phyloP scores from a whole-genome alignment of 148 eudicot genomes.

The Limonium bicolor region DNA sequence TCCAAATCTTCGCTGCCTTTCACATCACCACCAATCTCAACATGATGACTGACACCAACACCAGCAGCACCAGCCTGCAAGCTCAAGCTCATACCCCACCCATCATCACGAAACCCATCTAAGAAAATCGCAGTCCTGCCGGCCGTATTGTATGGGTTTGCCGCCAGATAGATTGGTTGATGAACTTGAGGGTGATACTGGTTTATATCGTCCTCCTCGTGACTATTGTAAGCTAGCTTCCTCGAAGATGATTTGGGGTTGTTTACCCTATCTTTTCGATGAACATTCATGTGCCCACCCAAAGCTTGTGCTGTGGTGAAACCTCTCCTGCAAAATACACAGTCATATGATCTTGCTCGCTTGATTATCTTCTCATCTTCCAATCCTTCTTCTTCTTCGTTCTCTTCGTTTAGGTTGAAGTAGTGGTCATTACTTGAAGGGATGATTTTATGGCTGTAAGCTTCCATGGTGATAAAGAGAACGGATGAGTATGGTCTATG shows the following conservation, averaged over 20 bases:
- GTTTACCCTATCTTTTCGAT: background rate
- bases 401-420: slow-evolving; percentile 1
- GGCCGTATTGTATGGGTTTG: background rate
- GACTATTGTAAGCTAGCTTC: no score
- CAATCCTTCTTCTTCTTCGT: slow-evolving; percentile 3
- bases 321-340: slow-evolving; percentile 6
- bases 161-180: background rate
- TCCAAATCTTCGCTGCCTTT: slow-evolving; percentile 1
- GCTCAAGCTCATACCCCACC: background rate
- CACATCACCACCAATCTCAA: background rate
- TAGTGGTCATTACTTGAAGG: no score
- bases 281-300: slow-evolving; percentile 6
- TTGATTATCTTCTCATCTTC: no score
- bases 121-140: background rate
- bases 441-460: no score
- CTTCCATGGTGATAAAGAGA: no score
- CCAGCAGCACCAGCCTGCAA: background rate
- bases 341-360: slow-evolving; percentile 5
- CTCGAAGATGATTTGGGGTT: background rate
- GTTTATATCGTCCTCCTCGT: no score
- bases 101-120: background rate
- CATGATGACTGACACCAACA: background rate
- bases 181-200: no score
- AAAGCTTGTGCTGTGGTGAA: slow-evolving; percentile 6
- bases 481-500: no score